Percentiles rank a stretch among this genome's conserved stretches.
These are phyloP conservation scores for Parafenestella ontariensis DNA, from an alignment of 2,329 filamentous ascomycete genomes.

Conservation along the genomic window DNA sequence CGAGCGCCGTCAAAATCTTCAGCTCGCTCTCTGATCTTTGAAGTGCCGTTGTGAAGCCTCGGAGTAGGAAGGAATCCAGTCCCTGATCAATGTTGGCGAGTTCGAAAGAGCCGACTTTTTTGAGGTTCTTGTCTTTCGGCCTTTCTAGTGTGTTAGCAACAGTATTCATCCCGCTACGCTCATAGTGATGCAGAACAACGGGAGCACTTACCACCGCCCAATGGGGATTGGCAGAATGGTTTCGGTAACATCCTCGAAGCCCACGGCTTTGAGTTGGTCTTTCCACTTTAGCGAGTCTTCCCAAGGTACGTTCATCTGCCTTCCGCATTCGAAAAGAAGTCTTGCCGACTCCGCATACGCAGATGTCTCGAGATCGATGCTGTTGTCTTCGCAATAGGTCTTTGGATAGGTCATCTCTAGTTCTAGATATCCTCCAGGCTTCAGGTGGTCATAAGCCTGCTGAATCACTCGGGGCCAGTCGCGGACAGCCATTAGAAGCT, in stretches of 20 bases:
- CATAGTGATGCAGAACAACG: background rate
- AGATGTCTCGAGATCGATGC: constrained; percentile 8
- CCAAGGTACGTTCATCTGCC: constrained; percentile 10
- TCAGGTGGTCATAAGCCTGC: constrained; percentile 36
- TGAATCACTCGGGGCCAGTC: constrained; percentile 48
- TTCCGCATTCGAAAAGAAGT: constrained; percentile 10
- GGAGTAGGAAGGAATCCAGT: constrained; percentile 8
- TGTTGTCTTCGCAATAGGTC: constrained; percentile 9
- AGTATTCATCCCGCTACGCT: background rate
- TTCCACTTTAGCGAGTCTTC: constrained; percentile 8
- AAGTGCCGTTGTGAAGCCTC: constrained; percentile 6
- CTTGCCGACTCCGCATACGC: constrained; percentile 8
- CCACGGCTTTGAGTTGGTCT: constrained; percentile 5
- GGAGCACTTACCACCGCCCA: constrained; percentile 4
- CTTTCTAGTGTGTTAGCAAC: constrained; percentile 1
- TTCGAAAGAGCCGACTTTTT: constrained; percentile 20
- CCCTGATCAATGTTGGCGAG: constrained; percentile 14
- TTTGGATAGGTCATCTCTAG: constrained; percentile 11
- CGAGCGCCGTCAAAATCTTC: constrained; percentile 8
- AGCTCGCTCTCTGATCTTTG: constrained; percentile 10
- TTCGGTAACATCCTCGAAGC: constrained; percentile 9
- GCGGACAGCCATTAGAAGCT: constrained; percentile 48
- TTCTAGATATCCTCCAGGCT: constrained; percentile 53
- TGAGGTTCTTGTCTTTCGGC: constrained; percentile 23
- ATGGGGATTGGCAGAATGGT: constrained; percentile 10